Evolutionary conservation across 768 basidiomycete genomes (phyloP).

Genomic region (Sporobolomyces pararoseus): DNA sequence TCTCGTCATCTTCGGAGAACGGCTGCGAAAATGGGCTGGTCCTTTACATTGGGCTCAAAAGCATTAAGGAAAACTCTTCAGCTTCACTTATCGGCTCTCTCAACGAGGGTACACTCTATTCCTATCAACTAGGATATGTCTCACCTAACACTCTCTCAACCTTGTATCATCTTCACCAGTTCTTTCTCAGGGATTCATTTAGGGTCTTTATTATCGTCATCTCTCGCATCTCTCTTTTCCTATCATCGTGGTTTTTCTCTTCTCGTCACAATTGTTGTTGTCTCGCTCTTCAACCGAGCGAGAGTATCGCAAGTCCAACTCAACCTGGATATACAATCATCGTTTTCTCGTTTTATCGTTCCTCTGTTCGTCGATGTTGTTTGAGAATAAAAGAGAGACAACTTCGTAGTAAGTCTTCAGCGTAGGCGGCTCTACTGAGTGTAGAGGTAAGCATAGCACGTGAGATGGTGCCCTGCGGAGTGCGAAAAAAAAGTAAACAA

Average conservation of each 20-base stretch:
- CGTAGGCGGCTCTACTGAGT: no score
- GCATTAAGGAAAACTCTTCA: neutral
- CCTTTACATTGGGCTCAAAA: conserved; percentile 33
- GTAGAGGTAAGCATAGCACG: no score
- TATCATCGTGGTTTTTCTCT: neutral
- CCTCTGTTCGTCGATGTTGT: neutral
- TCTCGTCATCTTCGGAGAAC: conserved; percentile 35
- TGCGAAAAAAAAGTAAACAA: no score
- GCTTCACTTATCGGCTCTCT: neutral
- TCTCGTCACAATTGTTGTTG: conserved; percentile 1
- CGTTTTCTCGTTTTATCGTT: neutral
- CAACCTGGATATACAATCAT: conserved; percentile 17
- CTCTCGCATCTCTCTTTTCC: neutral
- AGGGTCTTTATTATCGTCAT: neutral
- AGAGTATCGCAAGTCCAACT: conserved; percentile 12
- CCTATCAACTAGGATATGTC: conserved; percentile 17
- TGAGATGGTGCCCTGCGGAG: neutral
- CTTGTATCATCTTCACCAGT: neutral
- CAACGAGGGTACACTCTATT: conserved; percentile 7
- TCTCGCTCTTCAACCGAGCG: conserved; percentile 27
- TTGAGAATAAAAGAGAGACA: no score
- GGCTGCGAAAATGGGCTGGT: conserved; percentile 31
- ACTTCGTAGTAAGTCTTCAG: no score
- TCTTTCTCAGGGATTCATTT: neutral
- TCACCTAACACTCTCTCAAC: neutral